Evolutionary conservation across 306 rosid species (phyloP).

Genomic region (Quillaja saponaria): DNA sequence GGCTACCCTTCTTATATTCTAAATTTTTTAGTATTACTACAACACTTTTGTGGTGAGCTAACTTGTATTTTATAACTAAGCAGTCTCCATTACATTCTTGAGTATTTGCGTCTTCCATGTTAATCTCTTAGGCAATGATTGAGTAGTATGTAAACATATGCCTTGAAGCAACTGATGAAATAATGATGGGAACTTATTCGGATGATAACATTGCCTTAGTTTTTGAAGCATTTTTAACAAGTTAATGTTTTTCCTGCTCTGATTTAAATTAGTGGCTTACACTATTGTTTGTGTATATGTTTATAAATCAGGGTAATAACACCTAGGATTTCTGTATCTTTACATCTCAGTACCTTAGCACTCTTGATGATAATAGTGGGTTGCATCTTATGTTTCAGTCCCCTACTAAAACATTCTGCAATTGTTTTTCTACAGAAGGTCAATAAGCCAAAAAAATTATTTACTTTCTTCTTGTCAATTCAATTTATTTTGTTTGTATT

Average conservation of each 20-base stretch:
- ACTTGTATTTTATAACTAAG: too few relatives aligned
- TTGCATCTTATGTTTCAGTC: slow-evolving; percentile 9
- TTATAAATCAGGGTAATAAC: background rate
- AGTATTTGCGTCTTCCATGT: too few relatives aligned
- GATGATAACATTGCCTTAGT: too few relatives aligned
- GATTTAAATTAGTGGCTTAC: background rate
- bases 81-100: too few relatives aligned
- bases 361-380: slow-evolving; percentile 9
- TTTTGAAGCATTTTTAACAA: slow-evolving; percentile 2
- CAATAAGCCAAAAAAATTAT: background rate
- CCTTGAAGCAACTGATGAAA: too few relatives aligned
- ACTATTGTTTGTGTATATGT: slow-evolving; percentile 5
- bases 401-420: slow-evolving; percentile 6
- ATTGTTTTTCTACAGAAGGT: background rate
- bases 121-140: too few relatives aligned
- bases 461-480: background rate
- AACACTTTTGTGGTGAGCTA: too few relatives aligned
- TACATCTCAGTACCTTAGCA: background rate
- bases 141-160: too few relatives aligned
- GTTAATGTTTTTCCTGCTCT: too few relatives aligned
- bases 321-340: background rate
- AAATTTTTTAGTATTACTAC: too few relatives aligned
- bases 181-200: too few relatives aligned
- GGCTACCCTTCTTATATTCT: too few relatives aligned
- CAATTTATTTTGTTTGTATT: slow-evolving; percentile 22